Percentiles rank a stretch among this genome's conserved stretches.
These are phyloP conservation scores for Glutinoglossum americanum DNA, from an alignment of 495 filamentous ascomycete species.

Conservation along the genomic window DNA sequence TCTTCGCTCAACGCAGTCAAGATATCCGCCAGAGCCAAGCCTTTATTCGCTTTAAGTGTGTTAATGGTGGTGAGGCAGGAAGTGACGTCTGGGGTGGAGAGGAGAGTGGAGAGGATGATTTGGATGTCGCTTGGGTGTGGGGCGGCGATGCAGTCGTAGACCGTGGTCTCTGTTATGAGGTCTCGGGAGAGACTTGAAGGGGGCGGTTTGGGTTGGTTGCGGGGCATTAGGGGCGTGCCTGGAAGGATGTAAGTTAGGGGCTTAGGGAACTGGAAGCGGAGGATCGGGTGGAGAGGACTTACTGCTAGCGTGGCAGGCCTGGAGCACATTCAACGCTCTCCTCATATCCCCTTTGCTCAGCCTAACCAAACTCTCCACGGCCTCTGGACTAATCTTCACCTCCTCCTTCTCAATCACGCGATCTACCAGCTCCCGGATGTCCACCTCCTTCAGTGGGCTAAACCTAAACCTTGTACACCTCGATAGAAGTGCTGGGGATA, in stretches of 20 bases:
- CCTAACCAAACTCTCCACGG: conserved; percentile 56
- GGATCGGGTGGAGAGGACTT: conserved; percentile 14
- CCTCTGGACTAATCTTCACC: conserved; percentile 61
- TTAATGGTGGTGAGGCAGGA: conserved; percentile 73
- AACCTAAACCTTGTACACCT: conserved; percentile 92
- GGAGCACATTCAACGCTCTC: conserved; percentile 80
- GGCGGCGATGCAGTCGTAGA: conserved; percentile 94
- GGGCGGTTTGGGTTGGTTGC: conserved; percentile 34
- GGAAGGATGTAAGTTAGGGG: conserved; percentile 1
- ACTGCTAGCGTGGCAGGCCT: conserved; percentile 90
- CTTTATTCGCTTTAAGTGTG: conserved; percentile 61
- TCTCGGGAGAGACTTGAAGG: conserved; percentile 34
- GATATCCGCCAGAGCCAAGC: conserved; percentile 87
- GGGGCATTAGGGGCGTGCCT: conserved; percentile 50
- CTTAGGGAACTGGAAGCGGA: not conserved
- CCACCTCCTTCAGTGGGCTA: conserved; percentile 69
- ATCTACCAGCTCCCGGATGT: conserved; percentile 69
- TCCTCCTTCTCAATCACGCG: conserved; percentile 74
- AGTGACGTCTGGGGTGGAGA: conserved; percentile 65
- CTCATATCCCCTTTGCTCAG: conserved; percentile 94
- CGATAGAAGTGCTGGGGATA: conserved; percentile 83
- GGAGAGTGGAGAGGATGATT: conserved; percentile 61
- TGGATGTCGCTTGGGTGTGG: conserved; percentile 79
- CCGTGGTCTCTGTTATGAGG: conserved; percentile 69
- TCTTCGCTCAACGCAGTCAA: conserved; percentile 68